Base-by-base conservation (phyloP, 2,329 filamentous ascomycete genomes). In the Trichoderma sp. region DNA sequence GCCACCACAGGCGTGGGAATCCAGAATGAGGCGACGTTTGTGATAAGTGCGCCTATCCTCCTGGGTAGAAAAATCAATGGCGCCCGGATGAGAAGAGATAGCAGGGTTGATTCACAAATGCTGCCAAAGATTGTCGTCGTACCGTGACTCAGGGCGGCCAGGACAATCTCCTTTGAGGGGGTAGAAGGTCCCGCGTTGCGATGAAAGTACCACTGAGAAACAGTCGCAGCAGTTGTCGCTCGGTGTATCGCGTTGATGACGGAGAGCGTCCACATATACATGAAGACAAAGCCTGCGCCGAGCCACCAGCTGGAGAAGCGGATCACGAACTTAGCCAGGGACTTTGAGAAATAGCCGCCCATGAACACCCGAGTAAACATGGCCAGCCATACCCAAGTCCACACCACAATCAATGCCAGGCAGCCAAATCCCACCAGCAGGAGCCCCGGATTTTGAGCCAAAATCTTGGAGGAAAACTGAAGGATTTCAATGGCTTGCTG, bases 171-270 rank as follows among this genome's bases (percentile, higher is more conserved):
- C 68, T 87, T 85, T 1, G 93, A 94, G 0, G 92, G 89, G 2
- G 94, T 90, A 10, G 91, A 85, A 5, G 95, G 93, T 13, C 90
- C 87, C 5, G 90, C 89, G 74, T 96, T 92, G 72, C 96, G 93
- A 80, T 98, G 95, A 80, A 98, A 99, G 81, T 99, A 99, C 96
- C 96, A 99, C 80, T 99, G 96, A 52, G 93, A 97, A 29, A 98
- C 95, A 0, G 95, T 97, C 13, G 96, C 96, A 29, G 94, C 95
- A 16, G 95, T 97, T 19, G 94, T 96, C 27, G 93, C 91, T 70
- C 96, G 90, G 79, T 99, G 95, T 27, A 98, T 87, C 21, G 93
- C 94, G 69, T 93, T 91, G 77, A 97, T 89, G 69, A 98, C 88
- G 2, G 92, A 92, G 53, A 97, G 84, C 0, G 94, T 96, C 96